phyloP scores from a whole-genome alignment of 2,329 filamentous ascomycete genomes.

The Neobulgaria alba region DNA sequence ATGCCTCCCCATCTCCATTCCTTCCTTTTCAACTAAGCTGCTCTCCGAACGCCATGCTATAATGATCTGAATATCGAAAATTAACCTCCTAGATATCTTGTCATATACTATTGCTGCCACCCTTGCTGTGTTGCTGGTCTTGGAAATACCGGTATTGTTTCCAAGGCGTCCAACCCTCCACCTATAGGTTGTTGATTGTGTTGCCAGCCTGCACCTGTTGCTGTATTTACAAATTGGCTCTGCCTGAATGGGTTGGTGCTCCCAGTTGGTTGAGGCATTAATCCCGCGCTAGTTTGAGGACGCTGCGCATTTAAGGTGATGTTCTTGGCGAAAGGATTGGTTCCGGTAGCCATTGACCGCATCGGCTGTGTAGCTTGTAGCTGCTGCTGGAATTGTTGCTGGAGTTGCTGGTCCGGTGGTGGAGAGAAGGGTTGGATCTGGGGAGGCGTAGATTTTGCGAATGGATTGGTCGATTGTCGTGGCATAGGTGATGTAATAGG shows the following conservation, averaged over 20 bases:
- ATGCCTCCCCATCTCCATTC: conserved; percentile 10
- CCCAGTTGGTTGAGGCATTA: conserved; percentile 72
- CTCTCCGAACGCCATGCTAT: conserved; percentile 28
- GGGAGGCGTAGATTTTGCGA: conserved; percentile 54
- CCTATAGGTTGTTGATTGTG: conserved; percentile 69
- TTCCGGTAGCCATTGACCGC: conserved; percentile 55
- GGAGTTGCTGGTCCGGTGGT: conserved; percentile 27
- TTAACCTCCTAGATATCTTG: conserved; percentile 4
- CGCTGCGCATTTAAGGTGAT: conserved; percentile 18
- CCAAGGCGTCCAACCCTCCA: conserved; percentile 68
- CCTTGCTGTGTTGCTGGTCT: conserved; percentile 58
- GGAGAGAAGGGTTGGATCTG: conserved; percentile 30
- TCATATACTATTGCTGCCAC: conserved; percentile 39
- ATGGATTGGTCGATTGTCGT: conserved; percentile 76
- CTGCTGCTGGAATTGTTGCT: conserved; percentile 31
- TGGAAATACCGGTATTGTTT: conserved; percentile 79
- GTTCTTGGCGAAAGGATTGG: conserved; percentile 61
- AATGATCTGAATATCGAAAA: conserved; percentile 12
- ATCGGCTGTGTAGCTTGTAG: conserved; percentile 40
- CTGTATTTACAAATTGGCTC: conserved; percentile 79
- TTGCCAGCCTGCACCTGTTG: conserved; percentile 85
- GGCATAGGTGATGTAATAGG: conserved; percentile 37
- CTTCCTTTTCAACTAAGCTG: conserved; percentile 7
- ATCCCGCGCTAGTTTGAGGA: conserved; percentile 32
- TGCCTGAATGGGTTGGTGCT: conserved; percentile 94